Conservation (phyloP, 2,329 filamentous ascomycete species). For the Nothomitra cinnamomea region DNA sequence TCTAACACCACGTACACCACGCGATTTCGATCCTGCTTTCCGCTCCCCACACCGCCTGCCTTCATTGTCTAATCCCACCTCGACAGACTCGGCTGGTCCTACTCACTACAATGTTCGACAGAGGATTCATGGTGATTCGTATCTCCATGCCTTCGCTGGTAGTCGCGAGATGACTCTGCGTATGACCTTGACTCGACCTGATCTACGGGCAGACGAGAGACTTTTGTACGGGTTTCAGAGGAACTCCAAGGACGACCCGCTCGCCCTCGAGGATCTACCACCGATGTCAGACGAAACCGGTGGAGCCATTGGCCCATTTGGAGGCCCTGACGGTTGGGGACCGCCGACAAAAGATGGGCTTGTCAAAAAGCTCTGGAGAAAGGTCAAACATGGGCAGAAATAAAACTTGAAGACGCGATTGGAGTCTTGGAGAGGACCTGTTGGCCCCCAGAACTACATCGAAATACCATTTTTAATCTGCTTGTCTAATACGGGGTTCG, state of each 20-base stretch:
- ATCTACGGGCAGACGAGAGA: constrained; percentile 61
- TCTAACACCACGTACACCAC: constrained; percentile 17
- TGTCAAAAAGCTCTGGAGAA: constrained; percentile 42
- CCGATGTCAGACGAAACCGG: constrained; percentile 26
- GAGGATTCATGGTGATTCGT: constrained; percentile 16
- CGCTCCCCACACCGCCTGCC: constrained; percentile 19
- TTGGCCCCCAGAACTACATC: not conserved
- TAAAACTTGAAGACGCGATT: not conserved
- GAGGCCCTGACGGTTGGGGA: constrained; percentile 23
- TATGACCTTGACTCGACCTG: constrained; percentile 85
- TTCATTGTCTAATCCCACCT: not conserved
- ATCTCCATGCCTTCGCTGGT: constrained; percentile 35
- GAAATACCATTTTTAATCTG: not conserved
- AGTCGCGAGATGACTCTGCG: constrained; percentile 86
- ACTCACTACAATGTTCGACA: constrained; percentile 1
- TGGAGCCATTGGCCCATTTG: constrained; percentile 24
- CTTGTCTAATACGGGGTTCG: too few species aligned
- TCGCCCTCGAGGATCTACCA: constrained; percentile 36
- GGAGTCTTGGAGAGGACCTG: not conserved
- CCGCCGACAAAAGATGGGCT: constrained; percentile 32
- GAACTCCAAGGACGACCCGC: constrained; percentile 31
- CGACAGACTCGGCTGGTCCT: constrained; percentile 8
- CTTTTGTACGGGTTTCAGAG: constrained; percentile 54
- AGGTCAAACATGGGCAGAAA: not conserved
- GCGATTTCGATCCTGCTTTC: constrained; percentile 19